Conservation (phyloP, 805 yeast species). For the Peterozyma toletana region DNA sequence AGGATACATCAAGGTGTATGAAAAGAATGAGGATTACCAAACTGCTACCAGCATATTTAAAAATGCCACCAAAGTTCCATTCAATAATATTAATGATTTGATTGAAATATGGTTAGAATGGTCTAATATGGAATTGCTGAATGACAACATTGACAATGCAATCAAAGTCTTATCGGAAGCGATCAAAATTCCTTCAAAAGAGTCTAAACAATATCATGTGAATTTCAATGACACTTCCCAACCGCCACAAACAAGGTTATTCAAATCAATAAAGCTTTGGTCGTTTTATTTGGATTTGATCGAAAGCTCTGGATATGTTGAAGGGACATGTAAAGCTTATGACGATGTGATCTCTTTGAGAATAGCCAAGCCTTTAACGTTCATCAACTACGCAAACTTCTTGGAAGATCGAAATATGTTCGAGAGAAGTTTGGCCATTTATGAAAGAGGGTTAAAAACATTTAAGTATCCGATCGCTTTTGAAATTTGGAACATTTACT, state of each 20-base stretch:
- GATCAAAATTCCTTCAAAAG: conserved; percentile 15
- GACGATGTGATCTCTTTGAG: conserved; percentile 49
- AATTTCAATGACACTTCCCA: conserved; percentile 30
- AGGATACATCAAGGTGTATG: conserved; percentile 59
- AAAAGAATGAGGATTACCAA: conserved; percentile 40
- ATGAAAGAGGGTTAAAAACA: conserved; percentile 58
- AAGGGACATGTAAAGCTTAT: conserved; percentile 34
- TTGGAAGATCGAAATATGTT: conserved; percentile 38
- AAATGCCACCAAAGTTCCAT: conserved; percentile 68
- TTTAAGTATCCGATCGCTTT: conserved; percentile 57
- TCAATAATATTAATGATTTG: conserved; percentile 51
- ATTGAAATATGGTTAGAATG: conserved; percentile 68
- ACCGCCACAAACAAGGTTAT: conserved; percentile 52
- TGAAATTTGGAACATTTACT: conserved; percentile 68
- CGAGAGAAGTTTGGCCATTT: conserved; percentile 50
- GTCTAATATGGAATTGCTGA: conserved; percentile 58
- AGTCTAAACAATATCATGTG: conserved; percentile 15
- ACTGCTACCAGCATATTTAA: conserved; percentile 59
- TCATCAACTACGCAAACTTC: conserved; percentile 61
- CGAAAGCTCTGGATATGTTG: conserved; percentile 44
- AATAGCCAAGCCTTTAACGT: conserved; percentile 60
- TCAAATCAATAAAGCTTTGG: conserved; percentile 66
- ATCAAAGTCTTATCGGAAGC: conserved; percentile 33
- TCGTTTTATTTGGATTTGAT: conserved; percentile 61
- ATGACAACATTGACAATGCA: conserved; percentile 38